Evolutionary conservation across 2,329 filamentous ascomycete genomes (phyloP).

Genomic region (Alternaria ethzedia): DNA sequence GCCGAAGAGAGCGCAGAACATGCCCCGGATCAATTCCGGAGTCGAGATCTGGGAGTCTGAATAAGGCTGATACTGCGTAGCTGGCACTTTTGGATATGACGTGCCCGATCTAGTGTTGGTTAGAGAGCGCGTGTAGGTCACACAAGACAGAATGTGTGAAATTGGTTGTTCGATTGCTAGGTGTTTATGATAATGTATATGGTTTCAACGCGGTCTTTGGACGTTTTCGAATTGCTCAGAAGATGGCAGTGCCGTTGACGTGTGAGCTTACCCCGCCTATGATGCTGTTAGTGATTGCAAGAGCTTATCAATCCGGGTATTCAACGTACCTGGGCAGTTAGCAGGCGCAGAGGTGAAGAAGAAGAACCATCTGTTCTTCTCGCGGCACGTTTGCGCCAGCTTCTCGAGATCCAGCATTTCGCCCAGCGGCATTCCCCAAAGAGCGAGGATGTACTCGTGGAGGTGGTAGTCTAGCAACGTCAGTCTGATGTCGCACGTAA

Average conservation of each 20-base stretch:
- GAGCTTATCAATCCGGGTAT: not conserved
- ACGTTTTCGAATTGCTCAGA: conserved; percentile 10
- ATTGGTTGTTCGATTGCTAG: not conserved
- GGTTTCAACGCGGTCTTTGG: not conserved
- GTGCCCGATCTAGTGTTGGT: not conserved
- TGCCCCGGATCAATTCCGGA: not conserved
- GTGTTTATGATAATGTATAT: not conserved
- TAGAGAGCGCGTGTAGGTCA: not conserved
- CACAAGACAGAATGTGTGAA: not conserved
- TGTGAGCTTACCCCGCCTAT: conserved; percentile 51
- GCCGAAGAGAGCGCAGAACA: not conserved
- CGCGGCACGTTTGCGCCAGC: conserved; percentile 62
- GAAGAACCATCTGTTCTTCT: conserved; percentile 64
- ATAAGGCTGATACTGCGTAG: not conserved
- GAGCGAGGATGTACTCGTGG: conserved; percentile 47
- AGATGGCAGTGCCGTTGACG: conserved; percentile 53
- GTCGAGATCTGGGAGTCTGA: not conserved
- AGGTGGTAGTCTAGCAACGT: conserved; percentile 37
- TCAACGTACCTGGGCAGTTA: conserved; percentile 60
- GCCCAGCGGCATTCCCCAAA: conserved; percentile 51
- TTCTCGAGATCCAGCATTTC: conserved; percentile 57
- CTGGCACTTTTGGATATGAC: not conserved
- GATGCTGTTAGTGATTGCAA: conserved; percentile 1
- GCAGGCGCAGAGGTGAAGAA: conserved; percentile 67
- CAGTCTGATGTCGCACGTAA: not conserved